phyloP scores from a whole-genome alignment of 208 protist species.

The Wallacemonas collosoma region DNA sequence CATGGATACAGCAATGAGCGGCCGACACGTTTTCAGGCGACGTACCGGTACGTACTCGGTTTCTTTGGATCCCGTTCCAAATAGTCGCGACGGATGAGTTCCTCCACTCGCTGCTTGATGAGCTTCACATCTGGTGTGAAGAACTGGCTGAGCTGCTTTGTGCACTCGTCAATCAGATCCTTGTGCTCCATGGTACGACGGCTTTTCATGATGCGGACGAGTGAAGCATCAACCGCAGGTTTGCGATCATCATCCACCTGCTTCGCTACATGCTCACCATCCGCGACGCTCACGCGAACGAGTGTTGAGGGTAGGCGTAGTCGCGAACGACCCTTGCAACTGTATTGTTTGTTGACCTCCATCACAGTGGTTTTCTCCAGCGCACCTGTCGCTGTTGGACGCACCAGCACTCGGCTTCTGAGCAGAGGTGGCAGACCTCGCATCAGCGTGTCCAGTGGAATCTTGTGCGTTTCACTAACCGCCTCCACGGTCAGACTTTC shows the following conservation, averaged over 20 bases:
- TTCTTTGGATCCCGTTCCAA: slow-evolving; percentile 72
- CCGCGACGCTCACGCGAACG: slow-evolving; percentile 36
- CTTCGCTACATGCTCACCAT: slow-evolving; percentile 46
- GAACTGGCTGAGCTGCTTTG: slow-evolving; percentile 53
- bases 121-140: slow-evolving; percentile 76
- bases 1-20: too few relatives aligned
- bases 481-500: slow-evolving; percentile 23
- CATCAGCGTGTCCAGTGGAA: slow-evolving; percentile 46
- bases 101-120: slow-evolving; percentile 88
- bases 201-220: slow-evolving; percentile 90
- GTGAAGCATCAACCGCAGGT: slow-evolving; percentile 76
- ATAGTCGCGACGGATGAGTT: slow-evolving; percentile 81
- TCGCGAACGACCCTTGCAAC: slow-evolving; percentile 43
- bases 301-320: slow-evolving; percentile 54
- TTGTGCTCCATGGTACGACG: slow-evolving; percentile 64
- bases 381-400: not conserved
- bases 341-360: slow-evolving; percentile 67
- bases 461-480: slow-evolving; percentile 7
- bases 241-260: slow-evolving; percentile 75
- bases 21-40: slow-evolving; percentile 40
- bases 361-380: slow-evolving; percentile 45
- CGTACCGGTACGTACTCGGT: slow-evolving; percentile 66
- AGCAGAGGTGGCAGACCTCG: slow-evolving; percentile 46
- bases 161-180: slow-evolving; percentile 74
- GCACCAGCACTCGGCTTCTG: slow-evolving; percentile 43